phyloP scores from a whole-genome alignment of 106 monocot genomes.

The Vanilla planifolia region DNA sequence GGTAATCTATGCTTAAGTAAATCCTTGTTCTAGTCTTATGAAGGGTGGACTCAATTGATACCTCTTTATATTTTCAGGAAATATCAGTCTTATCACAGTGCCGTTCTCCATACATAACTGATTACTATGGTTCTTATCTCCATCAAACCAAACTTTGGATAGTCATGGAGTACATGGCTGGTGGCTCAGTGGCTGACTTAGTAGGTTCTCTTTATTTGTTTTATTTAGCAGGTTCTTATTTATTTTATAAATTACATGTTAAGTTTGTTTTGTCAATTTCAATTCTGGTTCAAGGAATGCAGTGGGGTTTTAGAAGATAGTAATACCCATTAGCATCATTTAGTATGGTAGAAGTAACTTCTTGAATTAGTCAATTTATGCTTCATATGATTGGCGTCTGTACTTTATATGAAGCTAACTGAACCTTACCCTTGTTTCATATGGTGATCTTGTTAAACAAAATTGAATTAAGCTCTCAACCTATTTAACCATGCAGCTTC shows the following conservation, averaged over 20 bases:
- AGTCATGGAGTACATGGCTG: conserved; percentile 98
- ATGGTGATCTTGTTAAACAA: not conserved
- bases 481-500: conserved; percentile 48
- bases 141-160: conserved; percentile 93
- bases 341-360: not conserved
- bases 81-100: conserved; percentile 91
- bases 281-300: too few relatives aligned
- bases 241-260: too few relatives aligned
- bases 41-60: not conserved
- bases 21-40: not conserved
- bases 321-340: too few relatives aligned
- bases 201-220: conserved; percentile 28
- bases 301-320: too few relatives aligned
- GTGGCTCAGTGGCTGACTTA: conserved; percentile 91
- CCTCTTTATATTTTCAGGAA: conserved; percentile 51
- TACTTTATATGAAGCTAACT: too few relatives aligned
- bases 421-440: not conserved
- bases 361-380: too few relatives aligned
- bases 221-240: not conserved
- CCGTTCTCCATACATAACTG: conserved; percentile 87
- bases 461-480: not conserved
- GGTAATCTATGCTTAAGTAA: conserved; percentile 30
- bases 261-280: too few relatives aligned
- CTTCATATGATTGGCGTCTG: too few relatives aligned
- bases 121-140: conserved; percentile 93